Evolutionary conservation across 2,329 filamentous ascomycete species (phyloP).

Genomic region (Talaromyces sp.): DNA sequence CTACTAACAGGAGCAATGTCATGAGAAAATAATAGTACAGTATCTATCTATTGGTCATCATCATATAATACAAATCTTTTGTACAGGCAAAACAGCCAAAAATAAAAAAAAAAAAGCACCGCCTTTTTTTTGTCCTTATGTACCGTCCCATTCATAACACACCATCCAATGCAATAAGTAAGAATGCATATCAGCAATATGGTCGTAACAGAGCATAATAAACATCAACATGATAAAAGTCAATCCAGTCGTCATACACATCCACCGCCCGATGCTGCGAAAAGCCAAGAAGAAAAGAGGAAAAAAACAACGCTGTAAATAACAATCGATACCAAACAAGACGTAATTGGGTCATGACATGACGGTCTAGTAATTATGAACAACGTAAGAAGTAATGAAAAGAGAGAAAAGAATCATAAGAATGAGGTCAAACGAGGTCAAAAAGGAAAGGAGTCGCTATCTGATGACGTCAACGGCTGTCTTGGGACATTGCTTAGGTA

Average conservation of each 20-base stretch:
- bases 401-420: not conserved
- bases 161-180: slow-evolving; percentile 4
- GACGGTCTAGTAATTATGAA: slow-evolving; percentile 11
- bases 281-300: no score
- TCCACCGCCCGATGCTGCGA: not conserved
- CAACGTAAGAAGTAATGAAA: not conserved
- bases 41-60: not conserved
- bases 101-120: not conserved
- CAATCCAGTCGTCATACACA: no score
- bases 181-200: slow-evolving; percentile 4
- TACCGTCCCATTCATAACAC: not conserved
- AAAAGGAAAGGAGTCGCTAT: slow-evolving; percentile 8
- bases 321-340: slow-evolving; percentile 5
- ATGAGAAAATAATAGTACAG: slow-evolving; percentile 3
- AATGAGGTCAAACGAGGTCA: not conserved
- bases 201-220: slow-evolving; percentile 7
- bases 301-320: slow-evolving; percentile 8
- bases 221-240: not conserved
- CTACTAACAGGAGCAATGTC: no score
- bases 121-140: slow-evolving; percentile 1
- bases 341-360: slow-evolving; percentile 9
- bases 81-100: not conserved
- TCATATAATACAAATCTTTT: slow-evolving; percentile 9
- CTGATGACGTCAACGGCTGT: slow-evolving; percentile 19
- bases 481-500: not conserved